phyloP scores from a whole-genome alignment of 2,329 filamentous ascomycete species.

The Fusarium tanahbumbuense region DNA sequence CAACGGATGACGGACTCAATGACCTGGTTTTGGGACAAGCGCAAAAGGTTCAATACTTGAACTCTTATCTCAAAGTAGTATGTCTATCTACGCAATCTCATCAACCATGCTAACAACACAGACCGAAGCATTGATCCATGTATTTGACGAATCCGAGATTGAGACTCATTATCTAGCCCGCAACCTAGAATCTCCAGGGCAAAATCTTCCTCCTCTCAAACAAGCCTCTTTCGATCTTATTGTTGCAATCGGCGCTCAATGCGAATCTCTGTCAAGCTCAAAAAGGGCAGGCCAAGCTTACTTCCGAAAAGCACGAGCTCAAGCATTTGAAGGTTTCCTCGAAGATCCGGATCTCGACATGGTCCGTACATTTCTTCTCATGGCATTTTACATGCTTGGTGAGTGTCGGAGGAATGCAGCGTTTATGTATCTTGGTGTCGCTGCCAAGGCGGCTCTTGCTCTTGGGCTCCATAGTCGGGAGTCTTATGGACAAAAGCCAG shows the following conservation, averaged over 20 bases:
- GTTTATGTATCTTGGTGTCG: constrained; percentile 72
- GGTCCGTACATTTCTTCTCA: constrained; percentile 57
- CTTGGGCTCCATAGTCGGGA: constrained; percentile 62
- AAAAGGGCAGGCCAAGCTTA: constrained; percentile 49
- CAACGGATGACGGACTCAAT: not conserved
- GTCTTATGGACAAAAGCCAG: constrained; percentile 35
- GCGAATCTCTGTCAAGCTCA: constrained; percentile 32
- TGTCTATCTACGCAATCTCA: accelerated
- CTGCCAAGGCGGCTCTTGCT: constrained; percentile 66
- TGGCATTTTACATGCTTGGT: constrained; percentile 79
- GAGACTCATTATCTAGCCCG: constrained; percentile 36
- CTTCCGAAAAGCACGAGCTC: constrained; percentile 57
- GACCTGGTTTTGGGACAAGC: not conserved
- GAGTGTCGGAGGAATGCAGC: constrained; percentile 70
- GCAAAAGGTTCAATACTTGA: constrained; percentile 20
- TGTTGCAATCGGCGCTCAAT: constrained; percentile 45
- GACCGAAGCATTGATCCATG: constrained; percentile 52
- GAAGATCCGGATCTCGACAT: constrained; percentile 45
- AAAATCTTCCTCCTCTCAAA: constrained; percentile 5
- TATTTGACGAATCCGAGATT: constrained; percentile 48
- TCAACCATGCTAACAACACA: not conserved
- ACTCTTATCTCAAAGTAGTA: constrained; percentile 38
- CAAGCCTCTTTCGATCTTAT: constrained; percentile 33
- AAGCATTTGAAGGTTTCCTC: constrained; percentile 40
- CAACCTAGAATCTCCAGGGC: not conserved